Base-by-base conservation (phyloP, 1,284 basidiomycete species). In the Volvariella volvacea region DNA sequence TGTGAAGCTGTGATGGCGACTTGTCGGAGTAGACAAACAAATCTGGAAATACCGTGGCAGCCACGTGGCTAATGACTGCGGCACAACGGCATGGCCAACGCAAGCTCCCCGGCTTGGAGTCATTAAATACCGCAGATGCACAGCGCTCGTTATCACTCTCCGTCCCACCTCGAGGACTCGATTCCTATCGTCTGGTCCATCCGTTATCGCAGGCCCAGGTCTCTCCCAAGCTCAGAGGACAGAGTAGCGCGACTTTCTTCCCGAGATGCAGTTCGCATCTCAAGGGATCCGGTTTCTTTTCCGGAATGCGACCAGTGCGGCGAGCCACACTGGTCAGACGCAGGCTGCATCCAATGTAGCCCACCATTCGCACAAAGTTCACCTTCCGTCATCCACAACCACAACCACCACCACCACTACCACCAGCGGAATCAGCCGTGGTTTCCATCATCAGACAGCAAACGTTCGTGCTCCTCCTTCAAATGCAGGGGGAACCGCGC, bases 191-290 rank as follows among this genome's bases (percentile, higher is more conserved):
- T n/a, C n/a, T n/a, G n/a, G n/a, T n/a, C n/a, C n/a, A n/a, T n/a
- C n/a, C n/a, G n/a, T n/a, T n/a, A n/a, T n/a, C n/a, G n/a, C n/a
- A n/a, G n/a, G n/a, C n/a, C n/a, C n/a, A n/a, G n/a, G n/a, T n/a
- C n/a, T n/a, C n/a, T n/a, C n/a, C 22, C 20, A n/a, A 39, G 17
- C 34, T 6, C 19, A 20, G n/a, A 17, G 38, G 7, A 12, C 8
- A 39, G 25, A 22, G 25, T 14, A 25, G 3, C 19, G 25, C n/a
- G 20, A 21, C 14, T 19, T n/a, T 40, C 31, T 10, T 17, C 3
- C n/a, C 46, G 48, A 48, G 70, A 80, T 80, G 78, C 74, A 66
- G 41, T 57, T 74, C 49, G 74, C 75, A 67, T 80, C 77, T 53
- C 65, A 70, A 52, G 77, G 76, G 57, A 55, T 66, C 54, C 63